Evolutionary conservation across 495 filamentous ascomycete species (phyloP), one percentile per base, ranked within the genome.

Genomic region (Tuber melanosporum): DNA sequence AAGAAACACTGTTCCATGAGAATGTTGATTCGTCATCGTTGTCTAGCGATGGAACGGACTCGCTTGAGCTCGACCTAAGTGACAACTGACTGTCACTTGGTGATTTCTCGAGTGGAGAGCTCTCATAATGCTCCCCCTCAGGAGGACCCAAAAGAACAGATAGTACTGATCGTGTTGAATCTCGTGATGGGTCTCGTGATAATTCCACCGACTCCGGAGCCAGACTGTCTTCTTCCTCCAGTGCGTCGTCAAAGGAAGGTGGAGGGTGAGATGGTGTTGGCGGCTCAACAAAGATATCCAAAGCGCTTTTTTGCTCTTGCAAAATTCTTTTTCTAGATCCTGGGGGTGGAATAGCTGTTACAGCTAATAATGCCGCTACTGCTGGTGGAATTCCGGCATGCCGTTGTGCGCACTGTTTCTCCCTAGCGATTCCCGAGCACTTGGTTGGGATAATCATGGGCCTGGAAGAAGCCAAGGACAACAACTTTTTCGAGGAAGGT

Each of bases 11-110:
- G 80, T 81, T 72, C 78, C 76, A 77, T 76, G 75, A 73, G 78
- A 85, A 75, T 43, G 78, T 82, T 26, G 81, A 83, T 44, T 74
- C 78, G 70, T 80, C 77, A 75, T 90, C 90, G 44, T 86, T 85
- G 22, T 87, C 88, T 45, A 92, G 83, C 0, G 90, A 91, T 19
- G 90, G 90, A 74, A 89, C 87, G 0, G 90, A 92, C 71, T 89
- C 89, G 32, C 85, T 88, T 42, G 90, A 92, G 26, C 85, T 88
- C 41, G 90, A 90, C 44, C 86, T 85, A 1, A 84, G 80, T 1
- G 89, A 91, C 57, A 86, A 77, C 36, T 79, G 78, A 14, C 81
- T 79, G 26, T 82, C 81, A 75, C 81, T 82, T 47, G 72, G 75
- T 15, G 81, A 82, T 43, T 82, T 82, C 62, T 76, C 72, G 26